Conservation (phyloP, 495 filamentous ascomycete species). For the Penicillium ochrochloron region DNA sequence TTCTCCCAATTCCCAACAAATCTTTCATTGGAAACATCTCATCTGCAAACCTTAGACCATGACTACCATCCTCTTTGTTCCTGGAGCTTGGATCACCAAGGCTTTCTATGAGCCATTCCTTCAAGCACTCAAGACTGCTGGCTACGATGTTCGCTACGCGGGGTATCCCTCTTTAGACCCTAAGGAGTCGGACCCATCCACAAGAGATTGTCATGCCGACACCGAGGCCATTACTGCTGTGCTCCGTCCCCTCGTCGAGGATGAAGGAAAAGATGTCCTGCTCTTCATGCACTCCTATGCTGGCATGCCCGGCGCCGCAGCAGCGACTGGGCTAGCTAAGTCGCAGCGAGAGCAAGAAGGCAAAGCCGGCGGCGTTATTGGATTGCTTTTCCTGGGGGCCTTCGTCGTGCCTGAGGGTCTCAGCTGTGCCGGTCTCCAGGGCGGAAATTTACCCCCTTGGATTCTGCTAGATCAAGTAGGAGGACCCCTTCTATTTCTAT, state of each 20-base stretch:
- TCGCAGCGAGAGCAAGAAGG: constrained; percentile 24
- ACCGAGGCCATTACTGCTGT: constrained; percentile 20
- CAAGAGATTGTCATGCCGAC: constrained; percentile 26
- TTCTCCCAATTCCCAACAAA: too few species aligned
- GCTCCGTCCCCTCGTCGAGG: constrained; percentile 27
- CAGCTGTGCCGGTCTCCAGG: constrained; percentile 33
- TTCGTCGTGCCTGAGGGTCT: constrained; percentile 35
- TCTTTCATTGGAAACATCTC: neutral
- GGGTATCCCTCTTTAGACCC: constrained; percentile 33
- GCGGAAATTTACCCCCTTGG: constrained; percentile 33
- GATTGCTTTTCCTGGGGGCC: constrained; percentile 35
- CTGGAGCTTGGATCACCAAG: constrained; percentile 36
- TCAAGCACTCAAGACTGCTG: constrained; percentile 18
- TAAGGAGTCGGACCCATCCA: constrained; percentile 11
- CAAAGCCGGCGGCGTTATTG: constrained; percentile 34
- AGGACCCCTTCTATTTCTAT: neutral
- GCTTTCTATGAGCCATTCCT: constrained; percentile 31
- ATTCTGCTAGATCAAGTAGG: constrained; percentile 33
- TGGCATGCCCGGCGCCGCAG: constrained; percentile 35
- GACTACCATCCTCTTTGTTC: constrained; percentile 36
- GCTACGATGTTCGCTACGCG: constrained; percentile 25
- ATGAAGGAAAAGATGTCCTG: constrained; percentile 33
- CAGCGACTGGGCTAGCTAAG: constrained; percentile 26
- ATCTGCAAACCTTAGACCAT: neutral
- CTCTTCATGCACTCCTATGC: constrained; percentile 42